Evolutionary conservation across 1,139 yeast genomes (phyloP).

Genomic region (Scheffersomyces parashehatae): DNA sequence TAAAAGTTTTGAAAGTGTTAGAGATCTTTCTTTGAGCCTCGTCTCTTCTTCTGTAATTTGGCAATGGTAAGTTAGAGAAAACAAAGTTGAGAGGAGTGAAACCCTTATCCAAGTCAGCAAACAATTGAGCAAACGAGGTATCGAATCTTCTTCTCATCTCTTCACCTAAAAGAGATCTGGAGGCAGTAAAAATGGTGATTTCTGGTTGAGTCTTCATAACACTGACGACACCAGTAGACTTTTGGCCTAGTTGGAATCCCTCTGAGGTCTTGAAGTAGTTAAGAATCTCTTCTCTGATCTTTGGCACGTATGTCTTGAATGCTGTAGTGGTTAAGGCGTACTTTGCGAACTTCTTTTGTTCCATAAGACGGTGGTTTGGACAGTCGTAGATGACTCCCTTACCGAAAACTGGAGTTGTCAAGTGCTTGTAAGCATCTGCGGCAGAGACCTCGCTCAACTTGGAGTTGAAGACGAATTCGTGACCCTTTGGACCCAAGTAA

Average conservation of each 20-base stretch:
- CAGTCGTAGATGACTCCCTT: slow-evolving; percentile 97
- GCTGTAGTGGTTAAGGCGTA: slow-evolving; percentile 84
- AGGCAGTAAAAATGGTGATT: slow-evolving; percentile 94
- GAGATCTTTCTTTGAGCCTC: slow-evolving; percentile 83
- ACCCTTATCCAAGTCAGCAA: slow-evolving; percentile 92
- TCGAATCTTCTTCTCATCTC: slow-evolving; percentile 86
- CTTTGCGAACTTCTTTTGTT: slow-evolving; percentile 96
- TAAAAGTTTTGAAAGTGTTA: slow-evolving; percentile 75
- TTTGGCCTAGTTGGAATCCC: slow-evolving; percentile 40
- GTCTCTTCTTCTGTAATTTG: slow-evolving; percentile 82
- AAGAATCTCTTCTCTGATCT: slow-evolving; percentile 74
- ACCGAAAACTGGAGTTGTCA: slow-evolving; percentile 97
- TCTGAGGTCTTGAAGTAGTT: slow-evolving; percentile 58
- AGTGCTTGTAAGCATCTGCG: slow-evolving; percentile 91
- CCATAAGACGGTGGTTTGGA: slow-evolving; percentile 92
- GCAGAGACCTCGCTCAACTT: slow-evolving; percentile 90
- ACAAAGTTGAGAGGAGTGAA: slow-evolving; percentile 96
- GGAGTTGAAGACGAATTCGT: slow-evolving; percentile 92
- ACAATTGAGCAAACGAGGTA: slow-evolving; percentile 79
- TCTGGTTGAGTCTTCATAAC: slow-evolving; percentile 91
- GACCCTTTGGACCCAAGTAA: slow-evolving; percentile 95
- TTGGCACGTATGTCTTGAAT: slow-evolving; percentile 83
- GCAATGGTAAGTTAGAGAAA: slow-evolving; percentile 90
- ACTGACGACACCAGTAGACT: slow-evolving; percentile 55
- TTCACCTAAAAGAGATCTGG: slow-evolving; percentile 86